phyloP scores from a whole-genome alignment of 805 yeast species.

The Teunomyces funiuensis region DNA sequence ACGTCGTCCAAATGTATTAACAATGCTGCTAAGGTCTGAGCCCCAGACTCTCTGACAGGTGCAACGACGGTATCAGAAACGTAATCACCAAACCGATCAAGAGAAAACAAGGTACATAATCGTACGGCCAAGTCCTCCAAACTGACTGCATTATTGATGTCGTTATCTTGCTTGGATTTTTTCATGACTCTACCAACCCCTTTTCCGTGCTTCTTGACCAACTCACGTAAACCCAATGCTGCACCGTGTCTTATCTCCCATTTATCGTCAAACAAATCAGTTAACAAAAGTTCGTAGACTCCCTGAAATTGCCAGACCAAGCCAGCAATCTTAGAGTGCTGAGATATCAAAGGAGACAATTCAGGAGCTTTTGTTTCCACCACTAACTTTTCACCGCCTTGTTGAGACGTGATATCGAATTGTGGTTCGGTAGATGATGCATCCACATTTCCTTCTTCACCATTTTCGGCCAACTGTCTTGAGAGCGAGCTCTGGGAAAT shows the following conservation, averaged over 20 bases:
- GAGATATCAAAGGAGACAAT: slow-evolving; percentile 64
- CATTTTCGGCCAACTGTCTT: slow-evolving; percentile 47
- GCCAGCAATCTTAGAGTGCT: slow-evolving; percentile 69
- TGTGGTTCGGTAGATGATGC: slow-evolving; percentile 25
- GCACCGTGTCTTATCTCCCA: slow-evolving; percentile 99
- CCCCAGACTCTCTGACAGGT: slow-evolving; percentile 95
- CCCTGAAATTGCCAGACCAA: slow-evolving; percentile 95
- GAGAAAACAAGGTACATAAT: slow-evolving; percentile 78
- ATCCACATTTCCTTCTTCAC: slow-evolving; percentile 21
- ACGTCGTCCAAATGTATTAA: slow-evolving; percentile 68
- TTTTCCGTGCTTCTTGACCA: slow-evolving; percentile 75
- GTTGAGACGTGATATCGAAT: slow-evolving; percentile 71
- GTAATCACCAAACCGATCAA: slow-evolving; percentile 95
- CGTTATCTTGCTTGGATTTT: slow-evolving; percentile 60
- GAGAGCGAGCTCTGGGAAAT: slow-evolving; percentile 71
- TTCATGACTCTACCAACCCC: slow-evolving; percentile 84
- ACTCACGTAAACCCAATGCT: slow-evolving; percentile 85
- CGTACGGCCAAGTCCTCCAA: slow-evolving; percentile 88
- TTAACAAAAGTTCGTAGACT: slow-evolving; percentile 74
- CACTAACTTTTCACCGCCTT: slow-evolving; percentile 78
- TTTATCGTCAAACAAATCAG: slow-evolving; percentile 75
- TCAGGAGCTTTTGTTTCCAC: slow-evolving; percentile 74
- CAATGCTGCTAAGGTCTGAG: slow-evolving; percentile 89
- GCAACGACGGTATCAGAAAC: slow-evolving; percentile 97
- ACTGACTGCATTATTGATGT: slow-evolving; percentile 60